A percentile compares a stretch with the other conserved stretches of the same genome.
Evolutionary conservation across 768 basidiomycete genomes (phyloP).

Genomic region (Glaciozyma martinii): DNA sequence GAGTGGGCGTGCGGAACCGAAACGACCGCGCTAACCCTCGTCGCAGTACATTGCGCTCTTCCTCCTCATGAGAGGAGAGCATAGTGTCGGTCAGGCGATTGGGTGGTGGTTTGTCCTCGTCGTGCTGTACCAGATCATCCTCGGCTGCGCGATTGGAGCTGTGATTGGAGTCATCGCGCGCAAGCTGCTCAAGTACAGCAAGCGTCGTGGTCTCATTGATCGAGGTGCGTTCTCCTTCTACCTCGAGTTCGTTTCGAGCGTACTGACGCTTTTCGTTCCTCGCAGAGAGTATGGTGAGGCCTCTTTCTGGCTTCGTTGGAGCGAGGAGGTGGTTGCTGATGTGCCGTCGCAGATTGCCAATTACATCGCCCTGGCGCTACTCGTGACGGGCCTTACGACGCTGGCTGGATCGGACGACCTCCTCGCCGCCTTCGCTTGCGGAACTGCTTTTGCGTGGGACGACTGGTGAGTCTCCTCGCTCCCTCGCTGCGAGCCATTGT

Average conservation of each 20-base stretch:
- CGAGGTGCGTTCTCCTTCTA: constrained; percentile 29
- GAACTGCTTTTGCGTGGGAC: constrained; percentile 61
- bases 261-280: no score
- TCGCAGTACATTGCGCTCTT: constrained; percentile 60
- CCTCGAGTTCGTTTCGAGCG: not conserved
- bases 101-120: constrained; percentile 63
- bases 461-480: constrained; percentile 27
- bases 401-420: constrained; percentile 43
- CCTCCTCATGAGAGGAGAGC: constrained; percentile 58
- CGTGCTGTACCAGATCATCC: constrained; percentile 40
- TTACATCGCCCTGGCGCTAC: constrained; percentile 54
- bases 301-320: no score
- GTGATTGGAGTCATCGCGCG: constrained; percentile 41
- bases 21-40: not conserved
- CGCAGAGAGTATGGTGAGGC: no score
- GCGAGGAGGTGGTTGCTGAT: no score
- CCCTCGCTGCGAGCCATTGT: not conserved
- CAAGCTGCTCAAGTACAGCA: constrained; percentile 39
- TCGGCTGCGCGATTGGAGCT: constrained; percentile 40
- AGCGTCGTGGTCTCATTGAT: constrained; percentile 40
- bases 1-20: no score
- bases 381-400: constrained; percentile 66
- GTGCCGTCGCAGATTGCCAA: constrained; percentile 37
- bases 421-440: constrained; percentile 87
- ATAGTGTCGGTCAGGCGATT: constrained; percentile 52